A percentile compares a stretch with the other conserved stretches of the same genome.
phyloP scores from a whole-genome alignment of 345 rosid genomes.

The Adansonia digitata region DNA sequence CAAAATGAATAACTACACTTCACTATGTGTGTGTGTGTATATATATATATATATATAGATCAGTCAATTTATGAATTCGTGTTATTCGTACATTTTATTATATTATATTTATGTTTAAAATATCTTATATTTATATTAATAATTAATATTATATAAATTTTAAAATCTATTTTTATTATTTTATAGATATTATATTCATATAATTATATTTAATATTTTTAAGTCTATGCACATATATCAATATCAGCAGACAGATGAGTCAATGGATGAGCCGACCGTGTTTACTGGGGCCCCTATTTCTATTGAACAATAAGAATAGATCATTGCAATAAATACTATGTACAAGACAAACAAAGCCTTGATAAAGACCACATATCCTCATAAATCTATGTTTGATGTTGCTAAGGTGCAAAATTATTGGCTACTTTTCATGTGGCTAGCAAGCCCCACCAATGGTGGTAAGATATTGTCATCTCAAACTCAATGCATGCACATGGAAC shows the following conservation, averaged over 20 bases:
- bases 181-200: too few relatives aligned
- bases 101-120: too few relatives aligned
- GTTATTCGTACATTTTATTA: too few relatives aligned
- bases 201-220: too few relatives aligned
- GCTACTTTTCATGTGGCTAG: background rate
- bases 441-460: background rate
- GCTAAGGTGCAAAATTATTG: background rate
- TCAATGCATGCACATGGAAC: background rate
- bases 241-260: background rate
- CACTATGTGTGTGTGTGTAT: too few relatives aligned
- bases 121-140: too few relatives aligned
- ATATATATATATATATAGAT: too few relatives aligned
- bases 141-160: too few relatives aligned
- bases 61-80: too few relatives aligned
- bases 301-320: background rate
- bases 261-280: constrained; percentile 1
- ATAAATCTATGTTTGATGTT: constrained; percentile 1
- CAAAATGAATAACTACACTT: background rate
- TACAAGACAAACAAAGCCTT: background rate
- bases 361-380: constrained; percentile 1
- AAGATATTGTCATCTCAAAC: background rate
- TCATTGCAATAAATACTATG: background rate
- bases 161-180: too few relatives aligned
- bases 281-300: background rate
- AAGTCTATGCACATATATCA: background rate